Conservation (phyloP, 2,329 filamentous ascomycete species). For the Aspergillus sergii region DNA sequence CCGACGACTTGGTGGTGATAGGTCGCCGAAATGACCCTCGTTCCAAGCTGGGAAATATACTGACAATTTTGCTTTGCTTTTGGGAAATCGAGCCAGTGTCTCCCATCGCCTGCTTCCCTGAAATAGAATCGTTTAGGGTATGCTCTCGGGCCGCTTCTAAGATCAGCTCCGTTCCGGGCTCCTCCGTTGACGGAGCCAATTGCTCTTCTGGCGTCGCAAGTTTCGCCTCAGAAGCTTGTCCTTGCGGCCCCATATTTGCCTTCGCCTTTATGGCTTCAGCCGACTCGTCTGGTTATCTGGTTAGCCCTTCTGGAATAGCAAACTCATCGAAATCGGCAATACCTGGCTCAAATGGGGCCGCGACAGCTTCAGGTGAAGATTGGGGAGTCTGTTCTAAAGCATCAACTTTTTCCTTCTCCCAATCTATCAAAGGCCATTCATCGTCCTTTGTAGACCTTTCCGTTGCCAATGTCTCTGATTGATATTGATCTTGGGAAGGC, state of each 20-base stretch:
- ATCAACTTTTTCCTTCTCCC: constrained; percentile 33
- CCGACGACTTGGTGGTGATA: constrained; percentile 21
- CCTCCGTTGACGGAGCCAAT: neutral
- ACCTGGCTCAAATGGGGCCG: constrained; percentile 22
- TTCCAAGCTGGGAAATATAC: constrained; percentile 40
- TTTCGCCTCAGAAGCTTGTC: constrained; percentile 6
- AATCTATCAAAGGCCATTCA: constrained; percentile 44
- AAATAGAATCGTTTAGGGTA: constrained; percentile 12
- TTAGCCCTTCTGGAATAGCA: constrained; percentile 28
- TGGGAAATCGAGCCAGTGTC: constrained; percentile 12
- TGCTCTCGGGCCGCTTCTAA: constrained; percentile 7
- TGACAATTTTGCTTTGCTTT: constrained; percentile 34
- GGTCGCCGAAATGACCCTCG: constrained; percentile 35
- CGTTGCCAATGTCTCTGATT: constrained; percentile 7
- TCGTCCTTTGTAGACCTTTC: constrained; percentile 25
- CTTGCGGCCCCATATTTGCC: constrained; percentile 28
- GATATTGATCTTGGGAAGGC: constrained; percentile 5
- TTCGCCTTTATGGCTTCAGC: constrained; percentile 24
- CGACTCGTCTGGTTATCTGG: constrained; percentile 14
- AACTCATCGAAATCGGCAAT: constrained; percentile 34
- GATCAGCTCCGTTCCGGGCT: neutral
- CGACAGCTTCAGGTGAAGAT: constrained; percentile 25
- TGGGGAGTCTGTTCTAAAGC: constrained; percentile 26
- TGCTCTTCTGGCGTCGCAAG: constrained; percentile 2
- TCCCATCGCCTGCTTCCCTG: constrained; percentile 18